Percentiles rank a stretch among this genome's conserved stretches.
Conservation (phyloP, 352 stramenopile genomes). For the Blastocystis sp. region DNA sequence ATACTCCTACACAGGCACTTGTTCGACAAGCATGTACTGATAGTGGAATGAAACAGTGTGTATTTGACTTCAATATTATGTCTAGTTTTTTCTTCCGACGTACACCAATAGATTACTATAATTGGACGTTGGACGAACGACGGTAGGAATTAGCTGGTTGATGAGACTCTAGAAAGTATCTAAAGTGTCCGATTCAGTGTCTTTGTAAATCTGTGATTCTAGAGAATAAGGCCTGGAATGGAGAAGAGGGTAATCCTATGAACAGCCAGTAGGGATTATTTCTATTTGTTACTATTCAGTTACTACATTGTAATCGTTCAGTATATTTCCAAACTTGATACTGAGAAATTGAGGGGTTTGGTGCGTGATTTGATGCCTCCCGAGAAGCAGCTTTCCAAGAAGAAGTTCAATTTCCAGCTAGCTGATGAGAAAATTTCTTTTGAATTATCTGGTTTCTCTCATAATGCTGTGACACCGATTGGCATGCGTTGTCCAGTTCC, state of each 20-base stretch:
- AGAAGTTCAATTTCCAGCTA: constrained; percentile 68
- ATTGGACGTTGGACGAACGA: constrained; percentile 43
- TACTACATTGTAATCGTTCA: constrained; percentile 59
- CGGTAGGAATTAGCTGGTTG: background rate
- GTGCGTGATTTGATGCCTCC: constrained; percentile 31
- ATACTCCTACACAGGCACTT: constrained; percentile 23
- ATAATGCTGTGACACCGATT: constrained; percentile 61
- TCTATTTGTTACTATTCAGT: background rate
- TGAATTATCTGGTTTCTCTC: constrained; percentile 58
- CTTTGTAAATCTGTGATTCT: constrained; percentile 67
- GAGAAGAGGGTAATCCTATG: constrained; percentile 3
- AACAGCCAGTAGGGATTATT: constrained; percentile 11
- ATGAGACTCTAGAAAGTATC: constrained; percentile 24
- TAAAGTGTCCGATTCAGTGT: constrained; percentile 51
- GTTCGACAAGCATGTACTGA: constrained; percentile 42
- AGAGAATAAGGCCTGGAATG: constrained; percentile 65
- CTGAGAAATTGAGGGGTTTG: constrained; percentile 56
- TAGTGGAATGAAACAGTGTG: constrained; percentile 55
- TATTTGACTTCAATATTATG: background rate
- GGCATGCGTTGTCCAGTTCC: constrained; percentile 56
- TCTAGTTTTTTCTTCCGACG: constrained; percentile 50
- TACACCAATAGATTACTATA: constrained; percentile 62
- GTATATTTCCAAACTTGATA: constrained; percentile 67
- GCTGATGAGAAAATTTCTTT: constrained; percentile 61
- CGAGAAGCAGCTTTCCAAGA: constrained; percentile 62